phyloP scores from a whole-genome alignment of 305 asterid genomes.

The Fraxinus ornus region DNA sequence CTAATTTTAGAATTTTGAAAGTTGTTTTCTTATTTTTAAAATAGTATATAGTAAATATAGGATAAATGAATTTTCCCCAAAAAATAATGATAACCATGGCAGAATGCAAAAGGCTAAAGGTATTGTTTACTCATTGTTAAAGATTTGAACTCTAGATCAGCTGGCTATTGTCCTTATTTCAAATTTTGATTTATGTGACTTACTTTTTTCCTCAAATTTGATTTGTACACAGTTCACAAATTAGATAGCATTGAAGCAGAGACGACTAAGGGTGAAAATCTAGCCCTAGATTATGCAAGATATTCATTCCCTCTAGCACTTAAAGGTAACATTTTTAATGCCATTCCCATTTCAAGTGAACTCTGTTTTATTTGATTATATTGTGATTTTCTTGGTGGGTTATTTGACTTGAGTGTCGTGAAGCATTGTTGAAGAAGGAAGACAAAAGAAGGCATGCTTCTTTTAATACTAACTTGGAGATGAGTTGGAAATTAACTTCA shows the following conservation, averaged over 20 bases:
- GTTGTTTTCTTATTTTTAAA: too few species aligned
- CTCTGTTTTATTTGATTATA: background rate
- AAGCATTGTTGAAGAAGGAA: conserved; percentile 44
- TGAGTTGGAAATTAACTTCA: too few species aligned
- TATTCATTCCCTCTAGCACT: conserved; percentile 87
- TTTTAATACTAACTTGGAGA: conserved; percentile 29
- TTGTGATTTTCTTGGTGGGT: conserved; percentile 7
- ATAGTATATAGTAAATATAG: too few species aligned
- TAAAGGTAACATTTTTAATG: conserved; percentile 50
- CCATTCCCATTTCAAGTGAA: background rate
- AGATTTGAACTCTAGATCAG: conserved; percentile 11
- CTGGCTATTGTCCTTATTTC: conserved; percentile 10
- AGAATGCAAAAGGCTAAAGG: conserved; percentile 74
- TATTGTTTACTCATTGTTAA: conserved; percentile 30
- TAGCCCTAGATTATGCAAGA: conserved; percentile 70
- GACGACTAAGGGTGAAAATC: conserved; percentile 68
- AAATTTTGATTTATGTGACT: conserved; percentile 16
- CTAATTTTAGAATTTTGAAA: too few species aligned
- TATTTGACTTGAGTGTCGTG: conserved; percentile 64
- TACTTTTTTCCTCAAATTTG: conserved; percentile 24
- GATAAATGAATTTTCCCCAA: too few species aligned
- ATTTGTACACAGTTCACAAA: conserved; percentile 43
- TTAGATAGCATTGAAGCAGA: conserved; percentile 66
- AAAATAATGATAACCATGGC: conserved; percentile 46
- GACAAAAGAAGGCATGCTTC: conserved; percentile 75